phyloP scores from a whole-genome alignment of 2,329 filamentous ascomycete species.

The Knufia fluminis region DNA sequence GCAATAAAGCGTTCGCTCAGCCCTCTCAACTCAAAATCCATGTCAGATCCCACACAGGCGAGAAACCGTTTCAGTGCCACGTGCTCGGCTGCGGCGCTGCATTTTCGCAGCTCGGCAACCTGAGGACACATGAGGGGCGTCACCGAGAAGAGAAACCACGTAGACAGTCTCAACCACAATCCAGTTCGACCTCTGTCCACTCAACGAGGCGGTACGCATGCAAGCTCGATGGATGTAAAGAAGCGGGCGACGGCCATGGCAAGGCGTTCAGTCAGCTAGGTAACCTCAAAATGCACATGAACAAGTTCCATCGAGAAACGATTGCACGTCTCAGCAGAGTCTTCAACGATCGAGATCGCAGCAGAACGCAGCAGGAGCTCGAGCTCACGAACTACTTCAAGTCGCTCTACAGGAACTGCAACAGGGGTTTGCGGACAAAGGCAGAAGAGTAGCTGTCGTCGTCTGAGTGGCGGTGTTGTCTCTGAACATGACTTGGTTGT shows the following conservation, averaged over 20 bases:
- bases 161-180: background rate
- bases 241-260: conserved; percentile 28
- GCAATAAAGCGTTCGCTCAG: conserved; percentile 75
- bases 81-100: conserved; percentile 63
- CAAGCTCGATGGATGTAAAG: conserved; percentile 62
- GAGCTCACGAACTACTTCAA: conserved; percentile 79
- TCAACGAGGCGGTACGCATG: conserved; percentile 60
- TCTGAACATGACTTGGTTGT: too few species aligned
- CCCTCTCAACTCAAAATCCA: conserved; percentile 92
- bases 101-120: conserved; percentile 84
- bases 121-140: conserved; percentile 76
- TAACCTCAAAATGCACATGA: conserved; percentile 91
- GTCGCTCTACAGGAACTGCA: conserved; percentile 89
- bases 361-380: conserved; percentile 54
- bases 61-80: conserved; percentile 74
- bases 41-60: conserved; percentile 74
- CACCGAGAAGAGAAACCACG: conserved; percentile 61
- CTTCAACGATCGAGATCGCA: conserved; percentile 43
- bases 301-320: conserved; percentile 77
- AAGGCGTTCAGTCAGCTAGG: conserved; percentile 86
- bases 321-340: conserved; percentile 59
- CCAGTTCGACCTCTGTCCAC: too few species aligned
- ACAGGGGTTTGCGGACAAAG: conserved; percentile 97
- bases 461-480: background rate
- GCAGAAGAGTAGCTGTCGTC: conserved; percentile 50